Percentiles rank a stretch among this genome's conserved stretches.
Evolutionary conservation across 306 rosid genomes (phyloP).

Genomic region (Sicyos baderoa): DNA sequence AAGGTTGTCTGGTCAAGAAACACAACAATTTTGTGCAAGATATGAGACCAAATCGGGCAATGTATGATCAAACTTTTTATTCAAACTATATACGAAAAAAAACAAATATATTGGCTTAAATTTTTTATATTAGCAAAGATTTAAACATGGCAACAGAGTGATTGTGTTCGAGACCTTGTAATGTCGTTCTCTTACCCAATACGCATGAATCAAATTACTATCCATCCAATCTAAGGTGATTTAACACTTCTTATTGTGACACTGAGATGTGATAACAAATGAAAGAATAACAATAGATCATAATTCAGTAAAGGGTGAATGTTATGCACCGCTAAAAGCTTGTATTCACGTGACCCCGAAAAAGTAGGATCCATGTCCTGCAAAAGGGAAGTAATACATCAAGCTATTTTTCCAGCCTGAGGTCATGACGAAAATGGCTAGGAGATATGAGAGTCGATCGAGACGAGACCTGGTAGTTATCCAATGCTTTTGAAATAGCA

Average conservation of each 20-base stretch:
- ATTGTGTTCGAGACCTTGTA: background rate
- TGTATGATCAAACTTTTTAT: too few relatives aligned
- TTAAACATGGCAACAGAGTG: too few relatives aligned
- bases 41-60: too few relatives aligned
- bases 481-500: conserved; percentile 80
- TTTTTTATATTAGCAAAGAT: too few relatives aligned
- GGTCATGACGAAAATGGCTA: conserved; percentile 18
- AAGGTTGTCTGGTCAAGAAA: background rate
- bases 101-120: too few relatives aligned
- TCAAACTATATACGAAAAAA: too few relatives aligned
- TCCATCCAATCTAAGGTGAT: background rate
- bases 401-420: background rate
- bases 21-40: too few relatives aligned
- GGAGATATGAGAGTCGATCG: background rate
- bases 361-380: conserved; percentile 97
- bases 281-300: background rate
- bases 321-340: conserved; percentile 56
- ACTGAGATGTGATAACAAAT: background rate
- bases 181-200: background rate
- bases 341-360: conserved; percentile 82
- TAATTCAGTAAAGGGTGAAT: background rate
- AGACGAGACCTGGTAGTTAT: conserved; percentile 56
- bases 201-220: background rate
- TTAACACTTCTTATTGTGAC: background rate
- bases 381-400: conserved; percentile 27